Base-by-base conservation (phyloP, 179 eudicot species). In the Corrigiola litoralis region DNA sequence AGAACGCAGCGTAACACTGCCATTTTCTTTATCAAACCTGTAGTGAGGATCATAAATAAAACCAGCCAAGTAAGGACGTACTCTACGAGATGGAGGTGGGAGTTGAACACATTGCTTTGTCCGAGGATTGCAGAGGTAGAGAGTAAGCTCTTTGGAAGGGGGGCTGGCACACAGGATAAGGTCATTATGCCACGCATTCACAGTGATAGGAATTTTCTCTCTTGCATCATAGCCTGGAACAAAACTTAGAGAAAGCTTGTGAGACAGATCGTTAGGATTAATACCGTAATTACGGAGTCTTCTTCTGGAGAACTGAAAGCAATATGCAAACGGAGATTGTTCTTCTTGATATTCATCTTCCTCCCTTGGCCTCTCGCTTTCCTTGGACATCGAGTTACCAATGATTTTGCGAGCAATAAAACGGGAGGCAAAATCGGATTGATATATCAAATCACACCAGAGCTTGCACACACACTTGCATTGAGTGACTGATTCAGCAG, bases 381-480 rank as follows among this genome's bases (percentile, higher is more conserved):
- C n/a, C 17, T 17, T 56, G 6, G 13, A 33, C 7, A 6, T 56
- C 3, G 20, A 1, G 16, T 18, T 5, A 8, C 37, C 21, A 14
- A 8, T 56, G 28, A 56, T 17, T 56, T 50, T 53, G 17, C 29
- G 25, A 33, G 25, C 42, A 34, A 56, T 32, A 9, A 33, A 20
- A 34, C 42, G 25, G 4, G 61, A 4, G 18, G 27, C 25, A 11
- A 33, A 20, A 10, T 56, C 42, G 4, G 61, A 6, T 17, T 56
- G 17, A 34, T 41, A 18, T 56, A 56, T 56, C 17, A 56, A 18
- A 2, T 16, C 6, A 6, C 6, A 29, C 58, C 23, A 53, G 14
- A 16, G 58, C 38, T 53, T 53, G 31, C 36, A 53, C 11, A 53
- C 38, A 13, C 58, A 53, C 21, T 53, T 29, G 58, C 58, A 53